These are phyloP conservation scores for Xylaria longipes DNA, from an alignment of 495 filamentous ascomycete genomes.

Conservation along the genomic window DNA sequence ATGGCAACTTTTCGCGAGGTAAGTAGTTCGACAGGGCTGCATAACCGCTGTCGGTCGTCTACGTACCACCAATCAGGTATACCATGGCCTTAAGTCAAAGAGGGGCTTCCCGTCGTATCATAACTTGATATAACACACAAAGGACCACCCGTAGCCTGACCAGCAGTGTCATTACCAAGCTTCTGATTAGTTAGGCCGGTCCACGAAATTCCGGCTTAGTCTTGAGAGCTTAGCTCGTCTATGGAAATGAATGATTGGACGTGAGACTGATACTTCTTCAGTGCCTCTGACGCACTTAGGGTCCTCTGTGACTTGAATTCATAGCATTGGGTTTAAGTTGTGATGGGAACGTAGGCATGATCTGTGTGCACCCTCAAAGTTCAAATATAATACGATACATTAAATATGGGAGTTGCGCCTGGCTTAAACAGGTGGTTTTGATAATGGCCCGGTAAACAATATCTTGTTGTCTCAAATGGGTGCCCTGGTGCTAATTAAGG, in stretches of 20 bases:
- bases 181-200: neutral
- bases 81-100: neutral
- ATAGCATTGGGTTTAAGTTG: neutral
- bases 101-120: neutral
- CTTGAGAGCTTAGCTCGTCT: neutral
- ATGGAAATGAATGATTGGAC: neutral
- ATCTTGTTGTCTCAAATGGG: neutral
- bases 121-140: neutral
- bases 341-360: neutral
- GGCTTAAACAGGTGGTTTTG: neutral
- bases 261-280: neutral
- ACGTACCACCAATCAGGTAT: neutral
- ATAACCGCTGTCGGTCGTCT: neutral
- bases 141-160: neutral
- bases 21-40: neutral
- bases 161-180: neutral
- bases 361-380: neutral
- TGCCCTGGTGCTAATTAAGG: neutral
- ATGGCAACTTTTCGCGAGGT: conserved; percentile 11
- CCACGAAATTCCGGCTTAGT: neutral
- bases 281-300: neutral
- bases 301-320: neutral
- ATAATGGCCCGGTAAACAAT: neutral
- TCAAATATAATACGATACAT: neutral
- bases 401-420: neutral